phyloP scores from a whole-genome alignment of 1,284 basidiomycete genomes.

The Inonotus hispidus region DNA sequence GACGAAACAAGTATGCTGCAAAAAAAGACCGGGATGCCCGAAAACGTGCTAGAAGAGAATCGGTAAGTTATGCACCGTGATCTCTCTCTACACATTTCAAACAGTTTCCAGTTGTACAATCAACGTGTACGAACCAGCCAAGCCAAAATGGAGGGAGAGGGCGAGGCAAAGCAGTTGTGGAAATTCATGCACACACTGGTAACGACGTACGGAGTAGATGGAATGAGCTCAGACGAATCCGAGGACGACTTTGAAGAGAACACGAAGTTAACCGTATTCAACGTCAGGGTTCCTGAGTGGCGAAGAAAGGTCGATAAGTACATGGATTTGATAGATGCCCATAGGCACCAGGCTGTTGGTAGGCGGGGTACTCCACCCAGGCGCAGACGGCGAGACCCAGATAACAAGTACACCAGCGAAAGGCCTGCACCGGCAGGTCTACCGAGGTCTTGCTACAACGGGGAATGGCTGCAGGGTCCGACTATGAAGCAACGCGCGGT shows the following conservation, averaged over 20 bases:
- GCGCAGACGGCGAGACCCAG: neutral
- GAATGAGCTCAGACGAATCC: neutral
- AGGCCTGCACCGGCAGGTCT: neutral
- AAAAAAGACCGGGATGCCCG: too few relatives aligned
- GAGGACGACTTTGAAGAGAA: neutral
- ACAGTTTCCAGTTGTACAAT: neutral
- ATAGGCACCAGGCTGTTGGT: neutral
- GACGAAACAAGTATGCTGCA: too few relatives aligned
- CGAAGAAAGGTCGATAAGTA: neutral
- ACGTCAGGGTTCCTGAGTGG: neutral
- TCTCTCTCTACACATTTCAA: too few relatives aligned
- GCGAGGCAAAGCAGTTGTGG: neutral
- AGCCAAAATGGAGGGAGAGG: neutral
- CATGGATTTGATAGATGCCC: neutral
- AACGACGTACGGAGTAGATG: neutral
- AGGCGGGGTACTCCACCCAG: neutral
- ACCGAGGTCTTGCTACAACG: neutral
- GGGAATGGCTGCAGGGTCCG: neutral
- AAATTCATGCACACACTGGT: neutral
- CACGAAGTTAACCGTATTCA: neutral
- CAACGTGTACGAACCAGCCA: neutral
- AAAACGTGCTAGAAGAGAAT: too few relatives aligned
- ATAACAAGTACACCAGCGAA: neutral
- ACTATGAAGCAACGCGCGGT: neutral
- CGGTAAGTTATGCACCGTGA: too few relatives aligned